These are phyloP conservation scores for Globisporangium heterothallicum DNA, from an alignment of 352 stramenopile species.

Conservation along the genomic window DNA sequence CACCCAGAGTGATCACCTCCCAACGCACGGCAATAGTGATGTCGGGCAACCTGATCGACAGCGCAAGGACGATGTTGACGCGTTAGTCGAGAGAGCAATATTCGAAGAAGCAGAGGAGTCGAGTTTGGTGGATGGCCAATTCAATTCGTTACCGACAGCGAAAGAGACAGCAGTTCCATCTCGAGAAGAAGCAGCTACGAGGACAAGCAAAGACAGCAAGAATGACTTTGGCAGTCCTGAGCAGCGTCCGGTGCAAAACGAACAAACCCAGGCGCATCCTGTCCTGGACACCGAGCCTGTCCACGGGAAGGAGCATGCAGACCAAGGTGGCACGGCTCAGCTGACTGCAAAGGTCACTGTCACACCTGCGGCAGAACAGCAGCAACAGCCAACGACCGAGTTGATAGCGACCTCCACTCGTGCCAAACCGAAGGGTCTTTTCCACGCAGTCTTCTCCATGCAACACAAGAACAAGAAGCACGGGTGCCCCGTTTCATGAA, in stretches of 20 bases:
- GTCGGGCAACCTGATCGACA: neutral
- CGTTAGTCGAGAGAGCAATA: slow-evolving; percentile 13
- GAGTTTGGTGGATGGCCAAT: neutral
- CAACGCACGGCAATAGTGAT: neutral
- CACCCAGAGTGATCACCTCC: neutral
- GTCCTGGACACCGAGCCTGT: neutral
- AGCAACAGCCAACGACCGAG: neutral
- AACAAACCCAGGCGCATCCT: neutral
- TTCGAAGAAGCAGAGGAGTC: slow-evolving; percentile 11
- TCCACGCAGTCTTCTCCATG: slow-evolving; percentile 11
- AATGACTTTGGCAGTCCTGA: neutral
- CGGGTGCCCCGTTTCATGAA: slow-evolving; percentile 13
- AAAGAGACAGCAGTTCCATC: neutral
- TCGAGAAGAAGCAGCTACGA: neutral
- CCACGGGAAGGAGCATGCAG: neutral
- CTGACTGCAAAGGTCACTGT: neutral
- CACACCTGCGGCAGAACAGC: neutral
- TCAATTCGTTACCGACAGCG: neutral
- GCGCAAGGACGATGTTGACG: slow-evolving; percentile 4
- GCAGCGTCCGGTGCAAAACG: neutral
- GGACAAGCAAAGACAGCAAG: neutral
- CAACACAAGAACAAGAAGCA: slow-evolving; percentile 11
- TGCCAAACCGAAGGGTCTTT: slow-evolving; percentile 5
- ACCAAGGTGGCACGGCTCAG: neutral
- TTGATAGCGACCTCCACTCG: neutral